Percentiles rank a stretch among this genome's conserved stretches.
Evolutionary conservation across 1,284 basidiomycete genomes (phyloP).

Genomic region (Cryptococcus wingfieldii): DNA sequence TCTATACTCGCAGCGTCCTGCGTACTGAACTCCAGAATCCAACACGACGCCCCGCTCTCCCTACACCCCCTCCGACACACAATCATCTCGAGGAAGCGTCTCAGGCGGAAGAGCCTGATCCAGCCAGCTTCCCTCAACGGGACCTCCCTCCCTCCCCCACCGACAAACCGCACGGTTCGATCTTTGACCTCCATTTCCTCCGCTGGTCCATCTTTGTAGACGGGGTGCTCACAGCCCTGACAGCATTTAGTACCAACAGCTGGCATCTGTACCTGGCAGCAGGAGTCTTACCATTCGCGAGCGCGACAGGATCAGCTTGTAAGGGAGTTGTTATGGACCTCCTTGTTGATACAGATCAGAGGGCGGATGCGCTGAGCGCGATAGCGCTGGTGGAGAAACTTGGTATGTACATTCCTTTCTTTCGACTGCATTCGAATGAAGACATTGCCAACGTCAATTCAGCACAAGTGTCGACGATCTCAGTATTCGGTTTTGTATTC

Average conservation of each 20-base stretch:
- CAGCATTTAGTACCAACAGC: conserved; percentile 20
- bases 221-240: conserved; percentile 32
- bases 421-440: background rate
- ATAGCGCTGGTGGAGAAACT: conserved; percentile 46
- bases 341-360: conserved; percentile 29
- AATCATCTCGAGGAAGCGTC: conserved; percentile 19
- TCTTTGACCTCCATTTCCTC: conserved; percentile 46
- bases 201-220: conserved; percentile 43
- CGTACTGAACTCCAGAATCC: no score
- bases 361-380: conserved; percentile 40
- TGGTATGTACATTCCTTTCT: conserved; percentile 10
- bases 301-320: conserved; percentile 43
- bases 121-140: conserved; percentile 12
- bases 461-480: conserved; percentile 36
- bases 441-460: background rate
- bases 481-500: conserved; percentile 37
- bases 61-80: background rate
- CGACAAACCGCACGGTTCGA: conserved; percentile 24
- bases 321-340: conserved; percentile 47
- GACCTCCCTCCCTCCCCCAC: conserved; percentile 18
- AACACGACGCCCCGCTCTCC: background rate
- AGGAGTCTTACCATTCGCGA: conserved; percentile 41
- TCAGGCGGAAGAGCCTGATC: conserved; percentile 22
- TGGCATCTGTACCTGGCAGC: conserved; percentile 47
- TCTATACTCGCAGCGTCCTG: no score